phyloP scores from a whole-genome alignment of 2,329 filamentous ascomycete species.

The Aspergillus brunneoviolaceus region DNA sequence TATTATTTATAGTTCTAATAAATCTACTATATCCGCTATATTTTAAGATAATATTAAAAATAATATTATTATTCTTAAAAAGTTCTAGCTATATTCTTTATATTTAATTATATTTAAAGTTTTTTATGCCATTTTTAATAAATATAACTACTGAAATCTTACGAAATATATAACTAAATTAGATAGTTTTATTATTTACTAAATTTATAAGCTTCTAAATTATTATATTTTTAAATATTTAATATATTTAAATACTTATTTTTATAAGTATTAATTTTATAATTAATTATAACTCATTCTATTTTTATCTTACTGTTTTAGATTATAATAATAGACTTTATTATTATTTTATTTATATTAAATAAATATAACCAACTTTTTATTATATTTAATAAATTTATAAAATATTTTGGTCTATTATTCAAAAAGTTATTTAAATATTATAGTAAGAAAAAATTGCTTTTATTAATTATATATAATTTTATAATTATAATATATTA shows the following conservation, averaged over 20 bases:
- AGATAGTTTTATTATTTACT: too few relatives aligned
- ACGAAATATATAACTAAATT: background rate
- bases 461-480: background rate
- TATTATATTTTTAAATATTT: background rate
- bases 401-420: background rate
- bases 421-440: too few relatives aligned
- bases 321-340: conserved; percentile 5
- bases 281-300: background rate
- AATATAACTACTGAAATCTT: background rate
- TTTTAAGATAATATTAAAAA: background rate
- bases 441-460: background rate
- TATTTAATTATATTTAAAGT: too few relatives aligned
- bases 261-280: background rate
- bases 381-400: background rate
- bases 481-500: background rate
- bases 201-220: background rate
- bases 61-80: too few relatives aligned
- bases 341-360: background rate
- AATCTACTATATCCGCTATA: too few relatives aligned
- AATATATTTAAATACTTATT: background rate
- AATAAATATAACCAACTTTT: background rate
- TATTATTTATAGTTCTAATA: too few relatives aligned
- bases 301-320: background rate
- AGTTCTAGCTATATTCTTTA: background rate
- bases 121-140: background rate